Conservation (phyloP, 108 stramenopile genomes). For the Nitzschia sp. region DNA sequence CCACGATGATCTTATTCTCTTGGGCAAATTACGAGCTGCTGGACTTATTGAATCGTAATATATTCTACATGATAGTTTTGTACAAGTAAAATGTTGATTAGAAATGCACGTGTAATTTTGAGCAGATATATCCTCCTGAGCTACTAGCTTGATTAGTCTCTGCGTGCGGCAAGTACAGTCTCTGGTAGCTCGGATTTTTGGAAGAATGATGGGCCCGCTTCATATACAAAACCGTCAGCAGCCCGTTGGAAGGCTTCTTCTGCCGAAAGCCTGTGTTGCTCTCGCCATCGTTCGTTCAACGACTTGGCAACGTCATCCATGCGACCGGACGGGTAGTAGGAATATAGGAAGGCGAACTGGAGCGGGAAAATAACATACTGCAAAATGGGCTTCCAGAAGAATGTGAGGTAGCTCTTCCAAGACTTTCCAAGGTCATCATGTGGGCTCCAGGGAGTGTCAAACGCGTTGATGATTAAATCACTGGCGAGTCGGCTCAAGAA, state of each 20-base stretch:
- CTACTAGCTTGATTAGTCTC: not conserved
- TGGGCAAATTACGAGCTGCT: constrained; percentile 42
- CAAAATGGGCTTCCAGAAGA: constrained; percentile 91
- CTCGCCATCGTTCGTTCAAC: constrained; percentile 73
- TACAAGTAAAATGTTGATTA: too few relatives aligned
- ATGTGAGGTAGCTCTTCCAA: constrained; percentile 92
- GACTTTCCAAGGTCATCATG: constrained; percentile 85
- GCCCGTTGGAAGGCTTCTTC: constrained; percentile 75
- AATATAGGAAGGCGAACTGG: constrained; percentile 91
- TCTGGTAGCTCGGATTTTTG: constrained; percentile 63
- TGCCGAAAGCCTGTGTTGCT: constrained; percentile 57
- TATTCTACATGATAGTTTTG: too few relatives aligned
- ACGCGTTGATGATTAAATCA: constrained; percentile 95
- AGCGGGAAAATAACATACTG: constrained; percentile 89
- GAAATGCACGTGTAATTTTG: too few relatives aligned
- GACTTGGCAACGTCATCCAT: constrained; percentile 71
- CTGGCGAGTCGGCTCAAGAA: constrained; percentile 90
- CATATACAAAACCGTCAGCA: constrained; percentile 57
- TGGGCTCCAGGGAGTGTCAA: constrained; percentile 91
- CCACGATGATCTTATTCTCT: constrained; percentile 53
- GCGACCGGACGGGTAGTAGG: constrained; percentile 82
- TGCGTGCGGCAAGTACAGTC: constrained; percentile 11
- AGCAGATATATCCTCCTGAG: too few relatives aligned
- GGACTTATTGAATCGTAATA: not conserved
- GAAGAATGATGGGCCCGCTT: constrained; percentile 79